These are phyloP conservation scores for Plasmopara halstedii DNA, from an alignment of 352 stramenopile genomes.

Conservation along the genomic window DNA sequence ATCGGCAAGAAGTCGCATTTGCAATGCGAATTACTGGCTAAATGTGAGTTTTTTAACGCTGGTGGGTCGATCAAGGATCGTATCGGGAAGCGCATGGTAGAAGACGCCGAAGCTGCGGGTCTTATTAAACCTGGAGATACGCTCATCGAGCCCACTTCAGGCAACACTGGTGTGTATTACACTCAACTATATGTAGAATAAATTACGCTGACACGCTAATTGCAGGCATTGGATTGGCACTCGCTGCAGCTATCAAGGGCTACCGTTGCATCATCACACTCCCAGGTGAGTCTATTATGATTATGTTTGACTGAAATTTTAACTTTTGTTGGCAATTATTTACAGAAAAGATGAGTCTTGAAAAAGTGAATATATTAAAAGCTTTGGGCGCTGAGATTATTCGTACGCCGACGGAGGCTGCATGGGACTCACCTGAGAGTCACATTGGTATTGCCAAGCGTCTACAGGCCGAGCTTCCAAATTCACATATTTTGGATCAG, in stretches of 20 bases:
- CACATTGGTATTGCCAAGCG: conserved; percentile 91
- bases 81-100: conserved; percentile 87
- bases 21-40: conserved; percentile 89
- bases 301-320: neutral
- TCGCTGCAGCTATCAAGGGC: conserved; percentile 94
- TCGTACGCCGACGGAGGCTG: conserved; percentile 91
- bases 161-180: conserved; percentile 84
- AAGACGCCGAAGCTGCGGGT: conserved; percentile 87
- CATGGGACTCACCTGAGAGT: conserved; percentile 92
- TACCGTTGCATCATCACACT: conserved; percentile 92
- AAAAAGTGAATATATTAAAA: conserved; percentile 94
- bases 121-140: conserved; percentile 92
- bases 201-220: neutral
- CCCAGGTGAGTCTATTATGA: conserved; percentile 20
- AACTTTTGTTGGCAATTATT: neutral
- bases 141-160: conserved; percentile 96
- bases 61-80: conserved; percentile 89
- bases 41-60: conserved; percentile 97
- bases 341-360: conserved; percentile 93
- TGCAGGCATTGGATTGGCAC: conserved; percentile 90
- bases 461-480: conserved; percentile 88
- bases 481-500: conserved; percentile 94
- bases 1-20: conserved; percentile 75
- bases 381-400: conserved; percentile 94
- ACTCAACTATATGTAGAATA: neutral